A percentile compares a stretch with the other conserved stretches of the same genome.
These are phyloP conservation scores for Rubia tinctorum DNA, from an alignment of 305 asterid species.

Conservation along the genomic window DNA sequence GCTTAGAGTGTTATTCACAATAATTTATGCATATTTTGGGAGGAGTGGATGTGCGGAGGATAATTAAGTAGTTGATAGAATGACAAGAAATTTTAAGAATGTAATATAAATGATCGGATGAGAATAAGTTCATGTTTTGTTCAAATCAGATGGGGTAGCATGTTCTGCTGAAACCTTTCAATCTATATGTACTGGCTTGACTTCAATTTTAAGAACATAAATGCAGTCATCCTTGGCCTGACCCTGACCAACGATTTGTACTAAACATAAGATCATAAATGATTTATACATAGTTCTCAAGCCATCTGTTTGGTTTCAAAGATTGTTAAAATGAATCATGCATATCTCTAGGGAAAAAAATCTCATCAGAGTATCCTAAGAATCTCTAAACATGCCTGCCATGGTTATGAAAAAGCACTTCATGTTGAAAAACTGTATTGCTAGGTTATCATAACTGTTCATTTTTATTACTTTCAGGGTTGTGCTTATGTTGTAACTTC, in stretches of 20 bases:
- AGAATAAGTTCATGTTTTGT: too few species aligned
- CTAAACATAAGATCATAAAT: too few species aligned
- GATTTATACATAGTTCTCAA: too few species aligned
- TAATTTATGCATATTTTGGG: too few species aligned
- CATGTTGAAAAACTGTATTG: not conserved
- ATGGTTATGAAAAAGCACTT: not conserved
- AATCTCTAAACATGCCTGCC: not conserved
- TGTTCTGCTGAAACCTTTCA: too few species aligned
- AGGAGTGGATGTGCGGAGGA: too few species aligned
- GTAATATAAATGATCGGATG: too few species aligned
- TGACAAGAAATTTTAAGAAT: too few species aligned
- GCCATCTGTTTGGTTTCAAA: not conserved
- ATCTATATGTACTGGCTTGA: not conserved
- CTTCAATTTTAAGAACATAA: not conserved
- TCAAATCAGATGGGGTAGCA: too few species aligned
- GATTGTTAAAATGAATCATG: not conserved
- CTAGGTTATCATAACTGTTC: constrained; percentile 11
- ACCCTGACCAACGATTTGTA: not conserved
- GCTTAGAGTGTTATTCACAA: too few species aligned
- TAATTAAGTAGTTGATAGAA: too few species aligned
- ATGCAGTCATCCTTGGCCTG: not conserved
- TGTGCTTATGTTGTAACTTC: constrained; percentile 59
- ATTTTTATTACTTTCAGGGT: constrained; percentile 46
- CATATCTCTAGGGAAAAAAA: not conserved
- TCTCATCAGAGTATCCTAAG: not conserved